Evolutionary conservation across 768 basidiomycete genomes (phyloP), one percentile per base, ranked within the genome.

Genomic region (Mycena latifolia): DNA sequence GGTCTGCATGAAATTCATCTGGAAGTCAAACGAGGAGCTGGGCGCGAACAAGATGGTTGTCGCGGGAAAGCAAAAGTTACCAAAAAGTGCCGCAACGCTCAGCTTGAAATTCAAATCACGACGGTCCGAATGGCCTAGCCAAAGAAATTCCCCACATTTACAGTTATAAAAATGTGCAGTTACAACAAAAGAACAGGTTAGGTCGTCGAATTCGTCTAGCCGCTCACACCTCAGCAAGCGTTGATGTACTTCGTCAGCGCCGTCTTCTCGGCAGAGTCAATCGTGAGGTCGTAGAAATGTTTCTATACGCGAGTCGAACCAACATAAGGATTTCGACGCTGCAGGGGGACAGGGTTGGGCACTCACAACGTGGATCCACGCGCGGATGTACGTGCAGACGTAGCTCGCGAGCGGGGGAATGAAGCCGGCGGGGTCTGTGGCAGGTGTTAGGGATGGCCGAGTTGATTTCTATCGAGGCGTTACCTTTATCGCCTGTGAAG

Each of bases 181-280:
- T n/a, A n/a, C n/a, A n/a, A n/a, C n/a, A n/a, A n/a, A n/a, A n/a
- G n/a, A n/a, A n/a, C n/a, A n/a, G n/a, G n/a, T n/a, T n/a, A n/a
- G n/a, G n/a, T n/a, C n/a, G n/a, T n/a, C n/a, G n/a, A n/a, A n/a
- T n/a, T n/a, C n/a, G n/a, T n/a, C n/a, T n/a, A n/a, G n/a, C n/a
- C n/a, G n/a, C n/a, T n/a, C n/a, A n/a, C n/a, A n/a, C n/a, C 43
- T 74, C 53, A 86, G 72, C 84, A 85, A 15, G 53, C 71, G 45
- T 71, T 71, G 22, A 85, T 77, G 52, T 80, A 78, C 56, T 62
- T 81, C 41, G 77, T 75, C 67, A 87, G 71, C 17, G 85, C 83
- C 10, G 80, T 65, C 77, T 88, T 85, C 80, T 88, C 87, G 0
- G 83, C 82, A 22, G 76, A 71, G 59, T 87, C 86, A 65, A 87